Evolutionary conservation across 257 asterid genomes (phyloP), one percentile per base, ranked within the genome.

Genomic region (Striga asiatica): DNA sequence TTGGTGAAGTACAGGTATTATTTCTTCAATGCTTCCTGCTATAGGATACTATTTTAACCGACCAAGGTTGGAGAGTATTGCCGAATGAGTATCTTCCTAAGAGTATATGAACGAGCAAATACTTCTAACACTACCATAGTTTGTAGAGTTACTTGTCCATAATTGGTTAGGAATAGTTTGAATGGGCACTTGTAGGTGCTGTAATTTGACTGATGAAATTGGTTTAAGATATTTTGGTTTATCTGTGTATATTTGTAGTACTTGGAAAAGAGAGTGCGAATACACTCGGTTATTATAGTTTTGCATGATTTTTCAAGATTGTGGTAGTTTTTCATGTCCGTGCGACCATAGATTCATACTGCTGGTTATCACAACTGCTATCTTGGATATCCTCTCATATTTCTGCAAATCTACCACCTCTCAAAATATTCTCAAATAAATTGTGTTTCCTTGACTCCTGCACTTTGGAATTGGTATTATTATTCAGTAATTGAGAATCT

Each of bases 401-500:
- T n/a, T n/a, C n/a, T 25, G 49, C 17, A 27, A 22, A 12, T 56
- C n/a, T n/a, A n/a, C n/a, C n/a, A n/a, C n/a, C 56, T 54, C 22
- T 58, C 23, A 21, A 55, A 17, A 34, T 62, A 32, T 24, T 45
- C 28, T 18, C 47, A 29, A 3, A 16, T 57, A 53, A 18, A 28
- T 55, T 17, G 50, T 34, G 51, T 24, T 11, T 62, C 51, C 25
- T 45, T 43, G 41, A 21, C n/a, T n/a, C n/a, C n/a, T n/a, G n/a
- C n/a, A n/a, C n/a, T n/a, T 54, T 25, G 48, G 42, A 19, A 54
- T 65, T 28, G 24, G 18, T 53, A 11, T 46, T 68, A 29, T 14
- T 64, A 46, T 66, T 48, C 25, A 46, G 66, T 53, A 29, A 57
- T 59, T 58, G 39, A 48, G 60, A 53, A 50, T 76, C 20, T 62